Conservation (phyloP, 139 green algal species). For the Axilococcus clingmanii region DNA sequence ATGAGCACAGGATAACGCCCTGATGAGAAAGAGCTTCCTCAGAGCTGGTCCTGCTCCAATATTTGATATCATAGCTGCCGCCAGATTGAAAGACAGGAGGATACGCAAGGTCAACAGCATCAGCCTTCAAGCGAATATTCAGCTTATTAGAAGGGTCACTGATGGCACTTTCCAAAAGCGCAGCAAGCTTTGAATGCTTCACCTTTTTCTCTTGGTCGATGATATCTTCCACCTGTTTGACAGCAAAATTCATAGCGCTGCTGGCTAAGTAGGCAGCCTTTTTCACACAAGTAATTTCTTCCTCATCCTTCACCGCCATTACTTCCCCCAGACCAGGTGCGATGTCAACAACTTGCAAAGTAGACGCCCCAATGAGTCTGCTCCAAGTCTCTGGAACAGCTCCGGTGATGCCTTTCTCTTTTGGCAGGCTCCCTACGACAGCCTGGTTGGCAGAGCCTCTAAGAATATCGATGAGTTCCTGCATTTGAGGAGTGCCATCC, state of each 20-base stretch:
- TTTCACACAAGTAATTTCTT: slow-evolving; percentile 71
- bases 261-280: slow-evolving; percentile 76
- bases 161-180: slow-evolving; percentile 63
- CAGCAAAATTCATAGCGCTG: slow-evolving; percentile 56
- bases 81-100: slow-evolving; percentile 82
- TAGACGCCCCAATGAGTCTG: slow-evolving; percentile 18
- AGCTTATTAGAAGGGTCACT: slow-evolving; percentile 58
- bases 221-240: slow-evolving; percentile 58
- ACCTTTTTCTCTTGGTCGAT: slow-evolving; percentile 86
- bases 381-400: slow-evolving; percentile 46
- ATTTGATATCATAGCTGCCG: slow-evolving; percentile 60
- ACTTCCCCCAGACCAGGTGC: slow-evolving; percentile 47
- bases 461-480: slow-evolving; percentile 40
- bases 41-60: slow-evolving; percentile 23
- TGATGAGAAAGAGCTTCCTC: slow-evolving; percentile 53
- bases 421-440: slow-evolving; percentile 52
- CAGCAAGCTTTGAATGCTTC: slow-evolving; percentile 79
- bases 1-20: slow-evolving; percentile 38
- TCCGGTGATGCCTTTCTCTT: slow-evolving; percentile 66
- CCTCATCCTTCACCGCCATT: slow-evolving; percentile 69
- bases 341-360: slow-evolving; percentile 34
- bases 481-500: slow-evolving; percentile 49
- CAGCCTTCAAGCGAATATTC: slow-evolving; percentile 37
- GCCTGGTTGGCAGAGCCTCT: slow-evolving; percentile 15
- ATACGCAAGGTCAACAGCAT: slow-evolving; percentile 92